phyloP scores from a whole-genome alignment of 1,139 yeast genomes.

The Candida neerlandica region DNA sequence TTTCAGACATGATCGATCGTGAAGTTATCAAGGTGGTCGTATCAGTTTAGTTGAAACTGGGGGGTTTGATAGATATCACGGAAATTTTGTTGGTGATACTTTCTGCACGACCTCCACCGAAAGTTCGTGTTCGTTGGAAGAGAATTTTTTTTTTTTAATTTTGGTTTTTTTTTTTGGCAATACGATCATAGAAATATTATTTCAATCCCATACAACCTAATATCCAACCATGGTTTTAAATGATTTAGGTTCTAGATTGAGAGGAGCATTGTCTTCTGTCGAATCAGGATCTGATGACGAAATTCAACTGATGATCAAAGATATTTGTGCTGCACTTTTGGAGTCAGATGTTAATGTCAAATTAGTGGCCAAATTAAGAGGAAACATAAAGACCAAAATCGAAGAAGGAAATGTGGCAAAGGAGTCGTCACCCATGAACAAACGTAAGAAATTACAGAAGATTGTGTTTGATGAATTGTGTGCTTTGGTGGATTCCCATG shows the following conservation, averaged over 20 bases:
- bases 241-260: constrained; percentile 87
- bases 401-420: constrained; percentile 49
- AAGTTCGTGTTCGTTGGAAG: constrained; percentile 1
- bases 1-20: background rate
- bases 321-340: constrained; percentile 83
- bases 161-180: background rate
- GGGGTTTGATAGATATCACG: background rate
- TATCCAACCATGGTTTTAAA: constrained; percentile 78
- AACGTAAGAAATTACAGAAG: constrained; percentile 82
- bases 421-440: constrained; percentile 56
- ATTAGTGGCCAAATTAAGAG: constrained; percentile 76
- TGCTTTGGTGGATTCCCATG: constrained; percentile 71
- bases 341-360: constrained; percentile 92
- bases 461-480: constrained; percentile 93
- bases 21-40: background rate
- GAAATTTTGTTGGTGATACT: background rate
- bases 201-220: background rate
- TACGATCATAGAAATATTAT: background rate
- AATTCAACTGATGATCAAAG: constrained; percentile 67
- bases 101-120: constrained; percentile 4
- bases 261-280: constrained; percentile 68
- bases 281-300: constrained; percentile 47
- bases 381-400: constrained; percentile 63
- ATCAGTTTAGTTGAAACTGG: background rate
- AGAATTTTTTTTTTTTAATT: constrained; percentile 5